A percentile compares a stretch with the other conserved stretches of the same genome.
Evolutionary conservation across 805 yeast species (phyloP).

Genomic region (Cyberlindnera lachancei): DNA sequence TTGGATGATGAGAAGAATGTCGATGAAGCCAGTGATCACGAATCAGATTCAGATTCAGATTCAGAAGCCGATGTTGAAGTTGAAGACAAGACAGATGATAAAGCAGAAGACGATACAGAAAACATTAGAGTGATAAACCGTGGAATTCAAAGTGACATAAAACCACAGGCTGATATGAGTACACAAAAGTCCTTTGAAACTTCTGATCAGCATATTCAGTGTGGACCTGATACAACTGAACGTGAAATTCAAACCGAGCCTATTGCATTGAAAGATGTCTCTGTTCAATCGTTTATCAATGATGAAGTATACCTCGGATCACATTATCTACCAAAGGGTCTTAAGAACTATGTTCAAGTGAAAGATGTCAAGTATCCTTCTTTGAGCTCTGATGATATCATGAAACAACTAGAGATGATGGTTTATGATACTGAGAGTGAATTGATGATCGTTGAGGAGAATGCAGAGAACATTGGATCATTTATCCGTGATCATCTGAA

Average conservation of each 20-base stretch:
- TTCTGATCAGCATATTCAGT: constrained; percentile 2
- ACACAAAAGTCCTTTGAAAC: neutral
- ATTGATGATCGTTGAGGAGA: constrained; percentile 25
- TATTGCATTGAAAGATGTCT: constrained; percentile 2
- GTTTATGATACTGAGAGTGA: constrained; percentile 27
- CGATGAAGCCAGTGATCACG: too few species aligned
- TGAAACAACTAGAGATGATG: constrained; percentile 14
- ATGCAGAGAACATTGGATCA: constrained; percentile 19
- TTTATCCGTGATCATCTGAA: constrained; percentile 29
- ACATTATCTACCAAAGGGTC: constrained; percentile 12
- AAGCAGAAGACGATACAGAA: too few species aligned
- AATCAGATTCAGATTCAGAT: too few species aligned
- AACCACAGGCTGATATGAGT: neutral
- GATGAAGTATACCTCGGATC: constrained; percentile 27
- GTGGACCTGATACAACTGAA: neutral
- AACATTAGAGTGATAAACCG: too few species aligned
- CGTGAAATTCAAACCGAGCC: constrained; percentile 21
- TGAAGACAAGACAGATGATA: too few species aligned
- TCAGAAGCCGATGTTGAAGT: too few species aligned
- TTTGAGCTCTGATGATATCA: constrained; percentile 12
- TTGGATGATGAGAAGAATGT: too few species aligned
- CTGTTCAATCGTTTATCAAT: constrained; percentile 22
- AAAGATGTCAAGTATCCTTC: constrained; percentile 18
- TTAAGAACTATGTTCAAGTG: constrained; percentile 14
- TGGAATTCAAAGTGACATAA: too few species aligned